Evolutionary conservation across 164 flowering plant species (phyloP).

Genomic region (Euptelea pleiosperma): DNA sequence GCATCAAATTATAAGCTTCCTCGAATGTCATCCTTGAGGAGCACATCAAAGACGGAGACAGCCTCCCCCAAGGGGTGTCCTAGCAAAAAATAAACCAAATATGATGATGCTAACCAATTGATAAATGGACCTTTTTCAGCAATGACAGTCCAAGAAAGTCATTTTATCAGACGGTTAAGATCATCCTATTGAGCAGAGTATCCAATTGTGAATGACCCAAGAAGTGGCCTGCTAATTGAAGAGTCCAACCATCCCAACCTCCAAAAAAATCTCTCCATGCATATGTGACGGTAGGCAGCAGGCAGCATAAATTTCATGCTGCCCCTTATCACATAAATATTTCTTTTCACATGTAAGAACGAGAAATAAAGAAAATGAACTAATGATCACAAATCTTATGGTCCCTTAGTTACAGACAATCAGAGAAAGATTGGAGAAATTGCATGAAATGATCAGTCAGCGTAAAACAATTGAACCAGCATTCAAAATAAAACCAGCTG

Average conservation of each 20-base stretch:
- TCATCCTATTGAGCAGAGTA: neutral
- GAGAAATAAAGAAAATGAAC: neutral
- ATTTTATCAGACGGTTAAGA: too few relatives aligned
- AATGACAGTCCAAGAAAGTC: too few relatives aligned
- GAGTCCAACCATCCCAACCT: too few relatives aligned
- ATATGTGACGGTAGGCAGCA: too few relatives aligned
- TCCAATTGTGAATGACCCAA: neutral
- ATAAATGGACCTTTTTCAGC: too few relatives aligned
- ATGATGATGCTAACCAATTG: too few relatives aligned
- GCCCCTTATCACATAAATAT: too few relatives aligned
- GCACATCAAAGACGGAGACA: neutral
- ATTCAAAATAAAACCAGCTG: neutral
- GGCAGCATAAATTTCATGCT: too few relatives aligned
- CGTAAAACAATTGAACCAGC: slow-evolving; percentile 3
- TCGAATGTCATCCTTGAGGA: neutral
- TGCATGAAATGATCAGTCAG: neutral
- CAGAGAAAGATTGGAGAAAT: neutral
- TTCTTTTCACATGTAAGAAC: neutral
- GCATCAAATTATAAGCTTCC: neutral
- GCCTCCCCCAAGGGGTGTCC: neutral
- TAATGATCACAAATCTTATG: neutral
- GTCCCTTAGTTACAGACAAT: neutral
- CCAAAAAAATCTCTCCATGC: too few relatives aligned
- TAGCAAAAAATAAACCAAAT: neutral
- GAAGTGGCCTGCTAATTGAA: neutral